phyloP scores from a whole-genome alignment of 176 grass and related monocot species.

The Oryza officinalis region DNA sequence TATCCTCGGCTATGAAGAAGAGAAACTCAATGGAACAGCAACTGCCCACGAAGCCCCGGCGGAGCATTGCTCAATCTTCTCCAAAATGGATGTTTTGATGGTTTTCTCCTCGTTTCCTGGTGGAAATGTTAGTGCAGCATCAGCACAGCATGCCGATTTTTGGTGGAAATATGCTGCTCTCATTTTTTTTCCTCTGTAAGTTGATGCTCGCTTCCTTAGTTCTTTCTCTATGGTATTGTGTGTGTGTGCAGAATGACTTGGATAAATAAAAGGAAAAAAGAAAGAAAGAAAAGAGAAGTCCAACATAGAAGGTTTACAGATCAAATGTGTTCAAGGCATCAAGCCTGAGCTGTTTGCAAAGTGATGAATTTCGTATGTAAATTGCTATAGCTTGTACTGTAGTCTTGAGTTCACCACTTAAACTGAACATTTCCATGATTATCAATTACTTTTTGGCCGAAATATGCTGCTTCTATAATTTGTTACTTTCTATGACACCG shows the following conservation, averaged over 20 bases:
- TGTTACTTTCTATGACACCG: background rate
- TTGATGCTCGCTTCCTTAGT: conserved; percentile 7
- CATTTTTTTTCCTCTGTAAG: conserved; percentile 19
- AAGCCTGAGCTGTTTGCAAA: conserved; percentile 7
- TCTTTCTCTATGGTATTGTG: conserved; percentile 24
- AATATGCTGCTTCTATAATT: background rate
- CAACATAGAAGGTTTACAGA: conserved; percentile 31
- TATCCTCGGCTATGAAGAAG: conserved; percentile 93
- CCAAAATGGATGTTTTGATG: conserved; percentile 84
- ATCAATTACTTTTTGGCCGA: background rate
- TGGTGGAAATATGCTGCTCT: conserved; percentile 3
- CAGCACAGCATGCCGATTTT: background rate
- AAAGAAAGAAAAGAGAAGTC: conserved; percentile 11
- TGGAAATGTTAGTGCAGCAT: background rate
- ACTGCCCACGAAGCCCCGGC: conserved; percentile 49
- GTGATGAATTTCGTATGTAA: conserved; percentile 31
- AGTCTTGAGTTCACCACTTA: conserved; percentile 21
- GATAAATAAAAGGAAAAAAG: conserved; percentile 45
- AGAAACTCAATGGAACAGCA: conserved; percentile 67
- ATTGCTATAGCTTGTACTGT: conserved; percentile 17
- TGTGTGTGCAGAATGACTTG: conserved; percentile 49
- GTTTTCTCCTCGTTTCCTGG: background rate
- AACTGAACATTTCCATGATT: background rate
- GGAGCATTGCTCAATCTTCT: conserved; percentile 56
- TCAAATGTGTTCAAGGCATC: conserved; percentile 28